Conservation (phyloP, 768 basidiomycete genomes). For the Termitomyces sp. region DNA sequence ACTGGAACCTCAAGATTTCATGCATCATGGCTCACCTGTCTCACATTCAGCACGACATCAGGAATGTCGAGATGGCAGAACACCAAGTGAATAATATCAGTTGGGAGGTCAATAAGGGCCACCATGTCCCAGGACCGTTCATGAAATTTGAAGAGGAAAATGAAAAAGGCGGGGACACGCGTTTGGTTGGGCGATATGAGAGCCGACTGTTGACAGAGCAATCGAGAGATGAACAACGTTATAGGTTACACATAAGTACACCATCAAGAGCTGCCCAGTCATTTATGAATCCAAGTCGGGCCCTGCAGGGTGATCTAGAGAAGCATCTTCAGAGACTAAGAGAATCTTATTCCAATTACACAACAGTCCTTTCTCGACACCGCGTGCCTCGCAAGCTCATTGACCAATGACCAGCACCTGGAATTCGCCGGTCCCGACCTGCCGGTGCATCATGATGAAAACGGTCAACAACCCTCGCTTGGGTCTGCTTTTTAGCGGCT, state of each 20-base stretch:
- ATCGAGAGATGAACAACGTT: neutral
- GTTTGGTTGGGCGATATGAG: neutral
- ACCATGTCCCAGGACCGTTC: constrained; percentile 1
- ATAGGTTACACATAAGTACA: neutral
- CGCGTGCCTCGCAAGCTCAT: constrained; percentile 14
- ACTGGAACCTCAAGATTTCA: neutral
- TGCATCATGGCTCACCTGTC: constrained; percentile 36
- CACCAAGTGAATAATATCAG: constrained; percentile 45
- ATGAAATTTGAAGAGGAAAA: neutral
- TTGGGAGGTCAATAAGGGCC: constrained; percentile 32
- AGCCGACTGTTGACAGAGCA: neutral
- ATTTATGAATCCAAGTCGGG: neutral
- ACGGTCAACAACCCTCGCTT: too few relatives aligned
- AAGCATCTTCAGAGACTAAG: neutral
- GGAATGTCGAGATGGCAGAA: constrained; percentile 35
- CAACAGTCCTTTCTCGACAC: constrained; percentile 1
- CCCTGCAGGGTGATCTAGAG: constrained; percentile 1
- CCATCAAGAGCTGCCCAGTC: neutral
- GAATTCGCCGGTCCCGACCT: neutral
- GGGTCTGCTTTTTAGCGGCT: too few relatives aligned
- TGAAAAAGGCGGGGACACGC: too few relatives aligned
- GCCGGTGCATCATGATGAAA: too few relatives aligned
- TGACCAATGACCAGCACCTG: too few relatives aligned
- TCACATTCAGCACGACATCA: constrained; percentile 41
- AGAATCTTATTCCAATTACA: constrained; percentile 10